Evolutionary conservation across 352 stramenopile species (phyloP), one percentile per base, ranked within the genome.

Genomic region (Achlya hypogyna): DNA sequence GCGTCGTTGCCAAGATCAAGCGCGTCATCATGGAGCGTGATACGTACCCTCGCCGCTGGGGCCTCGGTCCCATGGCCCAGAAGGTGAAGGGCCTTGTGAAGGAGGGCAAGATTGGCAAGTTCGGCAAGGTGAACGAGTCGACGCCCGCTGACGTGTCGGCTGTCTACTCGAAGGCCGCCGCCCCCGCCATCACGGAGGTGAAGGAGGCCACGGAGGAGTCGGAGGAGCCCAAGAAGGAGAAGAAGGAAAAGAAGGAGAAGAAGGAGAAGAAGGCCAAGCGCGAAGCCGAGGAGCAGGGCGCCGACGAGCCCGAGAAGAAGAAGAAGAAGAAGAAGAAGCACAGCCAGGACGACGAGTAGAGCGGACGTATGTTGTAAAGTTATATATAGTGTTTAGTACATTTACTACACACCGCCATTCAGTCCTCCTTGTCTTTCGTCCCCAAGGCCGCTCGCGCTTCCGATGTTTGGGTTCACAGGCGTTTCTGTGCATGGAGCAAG

Each of bases 21-120:
- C 91, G 98, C 53, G 97, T 99, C 29, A 99, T 99, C 76, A 99
- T 99, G 98, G 98, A 99, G 87, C 82, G 98, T 38, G 98, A 99
- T 85, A 99, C 94, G 53, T 99, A 99, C 75, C 98, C 98, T 31
- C 86, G 97, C 73, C 85, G 96, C 63, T 99, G 98, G 98, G 97
- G 98, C 64, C 79, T 99, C 66, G 98, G 98, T 22, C 98, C 97
- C 2, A 98, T 99, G 86, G 98, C 98, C 4, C 91, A 98, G 73
- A 98, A 98, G 76, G 98, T 99, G 73, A 99, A 99, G 87, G 82
- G 79, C 12, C 82, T 99, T 12, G 97, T 99, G 25, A 97, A 97
- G 74, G 88, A 93, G 27, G 84, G 86, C 59, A 93, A 92, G 76
- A 91, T 95, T 64, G 86, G 84, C 78, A 95, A 95, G 76, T 95